These are phyloP conservation scores for Geotrichum citri-aurantii DNA, from an alignment of 1,139 yeast genomes.

Conservation along the genomic window DNA sequence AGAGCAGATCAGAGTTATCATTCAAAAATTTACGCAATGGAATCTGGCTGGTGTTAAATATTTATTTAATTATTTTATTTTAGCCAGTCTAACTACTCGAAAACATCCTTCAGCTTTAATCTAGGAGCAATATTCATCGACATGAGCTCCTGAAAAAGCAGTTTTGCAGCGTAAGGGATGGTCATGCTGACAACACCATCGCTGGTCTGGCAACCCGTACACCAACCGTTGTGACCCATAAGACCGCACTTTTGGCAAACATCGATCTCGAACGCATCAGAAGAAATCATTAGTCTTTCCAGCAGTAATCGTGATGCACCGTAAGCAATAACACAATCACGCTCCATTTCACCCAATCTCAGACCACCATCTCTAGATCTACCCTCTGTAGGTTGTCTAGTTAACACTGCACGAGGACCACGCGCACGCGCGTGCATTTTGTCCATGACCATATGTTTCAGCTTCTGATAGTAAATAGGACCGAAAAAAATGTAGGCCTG, in stretches of 20 bases:
- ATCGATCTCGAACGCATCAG: slow-evolving; percentile 97
- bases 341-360: slow-evolving; percentile 98
- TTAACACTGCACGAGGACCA: slow-evolving; percentile 96
- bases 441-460: slow-evolving; percentile 98
- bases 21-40: too few relatives aligned
- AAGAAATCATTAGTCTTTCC: slow-evolving; percentile 92
- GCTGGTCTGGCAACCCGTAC: slow-evolving; percentile 87
- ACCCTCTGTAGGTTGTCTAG: slow-evolving; percentile 99
- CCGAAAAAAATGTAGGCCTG: slow-evolving; percentile 98
- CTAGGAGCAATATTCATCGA: slow-evolving; percentile 98
- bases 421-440: slow-evolving; percentile 99
- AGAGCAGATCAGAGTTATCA: too few relatives aligned
- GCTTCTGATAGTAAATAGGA: slow-evolving; percentile 93
- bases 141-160: slow-evolving; percentile 89
- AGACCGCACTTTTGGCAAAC: slow-evolving; percentile 94
- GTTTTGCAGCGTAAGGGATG: slow-evolving; percentile 95
- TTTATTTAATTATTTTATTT: too few relatives aligned
- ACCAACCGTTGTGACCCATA: slow-evolving; percentile 97
- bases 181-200: slow-evolving; percentile 89
- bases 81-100: slow-evolving; percentile 28
- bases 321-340: slow-evolving; percentile 98
- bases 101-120: slow-evolving; percentile 80
- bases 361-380: slow-evolving; percentile 98
- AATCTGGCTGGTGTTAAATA: too few relatives aligned
- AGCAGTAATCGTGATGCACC: slow-evolving; percentile 94